Base-by-base conservation (phyloP, 1,139 yeast genomes). In the Nakaseomyces uthaithaninus region DNA sequence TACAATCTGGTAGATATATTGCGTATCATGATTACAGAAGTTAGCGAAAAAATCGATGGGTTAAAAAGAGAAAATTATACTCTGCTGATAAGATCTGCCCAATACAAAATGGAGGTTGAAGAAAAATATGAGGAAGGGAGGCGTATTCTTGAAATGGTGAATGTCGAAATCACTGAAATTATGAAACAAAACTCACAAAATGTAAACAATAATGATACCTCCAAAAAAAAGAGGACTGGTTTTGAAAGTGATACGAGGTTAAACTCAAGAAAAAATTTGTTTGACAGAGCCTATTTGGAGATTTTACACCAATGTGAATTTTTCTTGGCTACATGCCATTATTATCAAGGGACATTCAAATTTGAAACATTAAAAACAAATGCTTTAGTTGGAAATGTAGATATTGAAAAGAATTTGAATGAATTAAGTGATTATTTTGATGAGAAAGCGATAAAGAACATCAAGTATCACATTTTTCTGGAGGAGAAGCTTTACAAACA, bases 261-360 rank as follows among this genome's bases (percentile, higher is more conserved):
- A 9, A 24, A 14, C 22, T 22, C 24, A 8, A 12, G 15, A 15
- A 48, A 51, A 39, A 44, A 40, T 34, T 11, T 31, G 27, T 61
- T 57, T 18, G 54, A 57, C 16, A 65, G 60, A 15, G 59, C 55
- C 12, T 60, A 55, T 18, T 43, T 62, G 39, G 82, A 86, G 38
- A 57, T 75, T 11, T 63, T 83, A 17, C 96, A 89, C 57, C 78
- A 87, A 42, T 72, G 81, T 38, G 80, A 74, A 54, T 89, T 87
- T 55, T 74, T 86, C 48, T 66, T 83, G 30, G 98, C 87, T 0
- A 81, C 95, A 0, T 80, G 87, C 0, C 78, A 83, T 57, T 89
- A 75, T 51, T 50, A 52, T 27, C 28, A 48, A 16, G 64, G 64
- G 14, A 51, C 62, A 2, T 48, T 54, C 17, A 51, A 45, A 36